phyloP scores from a whole-genome alignment of 495 filamentous ascomycete species.

The Sabuloglossum arenarium region DNA sequence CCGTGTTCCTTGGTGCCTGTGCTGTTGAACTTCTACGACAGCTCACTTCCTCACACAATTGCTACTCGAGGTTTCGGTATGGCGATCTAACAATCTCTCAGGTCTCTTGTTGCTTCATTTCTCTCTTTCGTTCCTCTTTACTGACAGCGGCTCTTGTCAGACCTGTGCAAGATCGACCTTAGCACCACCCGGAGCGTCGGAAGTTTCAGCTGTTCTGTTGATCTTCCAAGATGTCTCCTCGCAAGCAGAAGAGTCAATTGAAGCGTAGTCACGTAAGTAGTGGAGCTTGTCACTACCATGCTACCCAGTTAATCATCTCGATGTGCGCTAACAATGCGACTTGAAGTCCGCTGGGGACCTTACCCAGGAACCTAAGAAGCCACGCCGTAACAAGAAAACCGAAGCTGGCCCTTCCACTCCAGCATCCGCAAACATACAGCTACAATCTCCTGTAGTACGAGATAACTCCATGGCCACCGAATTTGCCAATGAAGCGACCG shows the following conservation, averaged over 20 bases:
- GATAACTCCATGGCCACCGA: conserved; percentile 36
- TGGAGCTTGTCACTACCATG: conserved; percentile 14
- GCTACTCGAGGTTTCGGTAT: background rate
- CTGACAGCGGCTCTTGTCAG: background rate
- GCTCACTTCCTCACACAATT: background rate
- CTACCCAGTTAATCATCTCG: conserved; percentile 15
- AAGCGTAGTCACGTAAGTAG: conserved; percentile 27
- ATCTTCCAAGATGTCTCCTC: conserved; percentile 22
- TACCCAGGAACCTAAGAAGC: conserved; percentile 32
- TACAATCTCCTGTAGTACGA: conserved; percentile 70
- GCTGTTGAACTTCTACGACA: background rate
- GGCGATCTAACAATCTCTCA: background rate
- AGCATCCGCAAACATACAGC: conserved; percentile 36
- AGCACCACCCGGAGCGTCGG: background rate
- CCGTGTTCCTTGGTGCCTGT: background rate
- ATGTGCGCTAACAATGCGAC: background rate
- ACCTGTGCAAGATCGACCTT: background rate
- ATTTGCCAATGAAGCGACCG: conserved; percentile 46
- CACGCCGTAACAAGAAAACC: conserved; percentile 39
- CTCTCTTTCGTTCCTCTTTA: background rate
- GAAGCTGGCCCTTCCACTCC: conserved; percentile 35
- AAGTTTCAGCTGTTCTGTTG: background rate
- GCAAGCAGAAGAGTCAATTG: conserved; percentile 28
- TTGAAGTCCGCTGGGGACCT: conserved; percentile 13
- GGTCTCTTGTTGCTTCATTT: background rate